Conservation (phyloP, 441 rosid species). For the Jatropha multifida region DNA sequence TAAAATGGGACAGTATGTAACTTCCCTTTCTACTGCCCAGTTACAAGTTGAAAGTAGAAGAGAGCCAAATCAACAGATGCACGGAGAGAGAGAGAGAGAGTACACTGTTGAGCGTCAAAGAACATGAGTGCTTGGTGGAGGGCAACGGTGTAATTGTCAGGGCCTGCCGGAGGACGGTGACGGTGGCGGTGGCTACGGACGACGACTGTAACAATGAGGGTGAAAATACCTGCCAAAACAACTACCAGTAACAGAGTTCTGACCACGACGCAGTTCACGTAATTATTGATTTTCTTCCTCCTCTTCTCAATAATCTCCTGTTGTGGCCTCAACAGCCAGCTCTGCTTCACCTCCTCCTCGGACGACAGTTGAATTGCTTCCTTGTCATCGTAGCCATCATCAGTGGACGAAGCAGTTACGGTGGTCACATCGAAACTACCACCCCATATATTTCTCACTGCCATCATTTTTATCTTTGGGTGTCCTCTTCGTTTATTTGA, state of each 20-base stretch:
- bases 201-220: slow-evolving; percentile 13
- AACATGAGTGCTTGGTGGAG: slow-evolving; percentile 37
- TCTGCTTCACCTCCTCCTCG: slow-evolving; percentile 38
- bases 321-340: slow-evolving; percentile 38
- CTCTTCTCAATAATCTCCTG: slow-evolving; percentile 11
- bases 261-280: slow-evolving; percentile 8
- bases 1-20: no score
- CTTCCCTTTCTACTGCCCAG: no score
- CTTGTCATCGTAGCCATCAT: slow-evolving; percentile 17
- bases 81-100: slow-evolving; percentile 10
- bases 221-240: slow-evolving; percentile 11
- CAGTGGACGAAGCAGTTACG: not conserved
- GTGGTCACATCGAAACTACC: slow-evolving; percentile 32
- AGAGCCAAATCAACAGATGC: not conserved
- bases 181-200: slow-evolving; percentile 17
- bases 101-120: slow-evolving; percentile 43
- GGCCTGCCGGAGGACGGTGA: slow-evolving; percentile 12
- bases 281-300: slow-evolving; percentile 14
- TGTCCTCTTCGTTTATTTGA: not conserved
- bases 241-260: slow-evolving; percentile 16
- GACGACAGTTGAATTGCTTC: slow-evolving; percentile 13
- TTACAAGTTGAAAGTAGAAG: no score
- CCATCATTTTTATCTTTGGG: not conserved
- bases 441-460: slow-evolving; percentile 35
- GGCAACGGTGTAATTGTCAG: slow-evolving; percentile 38